Percentiles rank a stretch among this genome's conserved stretches.
Conservation (phyloP, 495 filamentous ascomycete species). For the Penicillium odoratum region DNA sequence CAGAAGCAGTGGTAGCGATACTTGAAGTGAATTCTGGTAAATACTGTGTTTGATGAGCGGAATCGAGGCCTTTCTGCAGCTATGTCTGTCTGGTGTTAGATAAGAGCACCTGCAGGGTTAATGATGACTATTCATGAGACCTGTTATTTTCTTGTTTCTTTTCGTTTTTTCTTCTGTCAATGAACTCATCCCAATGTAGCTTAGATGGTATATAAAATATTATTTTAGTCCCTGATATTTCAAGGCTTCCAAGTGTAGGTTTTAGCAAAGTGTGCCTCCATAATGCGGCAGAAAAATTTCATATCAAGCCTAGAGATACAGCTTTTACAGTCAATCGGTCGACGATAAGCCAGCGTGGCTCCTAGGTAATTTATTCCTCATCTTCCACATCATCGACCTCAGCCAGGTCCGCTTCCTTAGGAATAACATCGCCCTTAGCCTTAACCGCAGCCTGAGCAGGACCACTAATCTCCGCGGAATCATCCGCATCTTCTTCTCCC, state of each 20-base stretch:
- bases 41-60: not conserved
- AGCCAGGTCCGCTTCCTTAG: constrained; percentile 49
- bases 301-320: constrained; percentile 7
- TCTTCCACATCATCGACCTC: constrained; percentile 39
- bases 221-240: not conserved
- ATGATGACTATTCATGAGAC: constrained; percentile 28
- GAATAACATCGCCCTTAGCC: constrained; percentile 44
- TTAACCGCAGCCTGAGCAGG: constrained; percentile 45
- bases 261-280: not conserved
- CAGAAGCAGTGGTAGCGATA: constrained; percentile 90
- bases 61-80: constrained; percentile 3
- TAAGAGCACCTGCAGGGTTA: constrained; percentile 18
- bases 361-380: constrained; percentile 6
- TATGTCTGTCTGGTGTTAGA: constrained; percentile 8
- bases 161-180: constrained; percentile 7
- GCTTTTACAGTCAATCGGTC: not conserved
- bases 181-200: constrained; percentile 11
- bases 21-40: constrained; percentile 42
- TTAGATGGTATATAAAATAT: constrained; percentile 9
- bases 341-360: not conserved
- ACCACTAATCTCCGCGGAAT: constrained; percentile 40
- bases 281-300: not conserved
- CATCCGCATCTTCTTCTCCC: constrained; percentile 30
- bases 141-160: constrained; percentile 10
- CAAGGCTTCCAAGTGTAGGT: not conserved